A percentile compares a stretch with the other conserved stretches of the same genome.
phyloP scores from a whole-genome alignment of 148 eudicot species.

The Tetragonia tetragonoides region DNA sequence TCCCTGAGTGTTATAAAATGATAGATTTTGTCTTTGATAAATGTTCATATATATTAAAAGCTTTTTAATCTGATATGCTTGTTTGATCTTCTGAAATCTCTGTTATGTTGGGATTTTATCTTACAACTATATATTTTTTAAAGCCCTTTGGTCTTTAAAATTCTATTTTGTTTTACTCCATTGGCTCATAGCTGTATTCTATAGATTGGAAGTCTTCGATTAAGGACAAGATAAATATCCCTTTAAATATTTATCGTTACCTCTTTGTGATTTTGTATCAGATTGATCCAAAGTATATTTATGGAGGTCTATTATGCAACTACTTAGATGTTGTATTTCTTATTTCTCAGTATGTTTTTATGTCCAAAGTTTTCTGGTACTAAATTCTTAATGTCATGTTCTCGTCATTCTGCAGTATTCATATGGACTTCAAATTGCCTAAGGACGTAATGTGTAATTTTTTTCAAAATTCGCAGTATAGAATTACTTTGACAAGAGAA shows the following conservation, averaged over 20 bases:
- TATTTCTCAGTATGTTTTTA: background rate
- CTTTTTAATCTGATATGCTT: background rate
- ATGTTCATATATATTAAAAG: background rate
- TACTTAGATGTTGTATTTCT: background rate
- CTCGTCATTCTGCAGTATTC: background rate
- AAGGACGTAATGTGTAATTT: background rate
- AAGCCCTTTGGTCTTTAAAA: background rate
- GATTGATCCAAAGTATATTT: background rate
- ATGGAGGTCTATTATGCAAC: background rate
- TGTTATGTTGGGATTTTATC: background rate
- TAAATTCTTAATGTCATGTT: background rate
- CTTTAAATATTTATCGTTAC: too few species aligned
- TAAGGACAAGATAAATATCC: too few species aligned
- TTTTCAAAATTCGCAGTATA: background rate
- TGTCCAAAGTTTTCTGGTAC: background rate
- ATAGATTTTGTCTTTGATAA: constrained; percentile 1
- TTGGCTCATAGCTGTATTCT: background rate
- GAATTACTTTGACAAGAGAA: too few species aligned
- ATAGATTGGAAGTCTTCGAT: background rate
- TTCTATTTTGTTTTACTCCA: too few species aligned
- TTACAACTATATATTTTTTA: background rate
- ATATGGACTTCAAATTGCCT: background rate
- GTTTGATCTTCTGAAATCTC: background rate
- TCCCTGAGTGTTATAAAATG: background rate
- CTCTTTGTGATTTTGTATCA: background rate